phyloP scores from a whole-genome alignment of 495 filamentous ascomycete species.

The Hypomontagnella monticulosa region DNA sequence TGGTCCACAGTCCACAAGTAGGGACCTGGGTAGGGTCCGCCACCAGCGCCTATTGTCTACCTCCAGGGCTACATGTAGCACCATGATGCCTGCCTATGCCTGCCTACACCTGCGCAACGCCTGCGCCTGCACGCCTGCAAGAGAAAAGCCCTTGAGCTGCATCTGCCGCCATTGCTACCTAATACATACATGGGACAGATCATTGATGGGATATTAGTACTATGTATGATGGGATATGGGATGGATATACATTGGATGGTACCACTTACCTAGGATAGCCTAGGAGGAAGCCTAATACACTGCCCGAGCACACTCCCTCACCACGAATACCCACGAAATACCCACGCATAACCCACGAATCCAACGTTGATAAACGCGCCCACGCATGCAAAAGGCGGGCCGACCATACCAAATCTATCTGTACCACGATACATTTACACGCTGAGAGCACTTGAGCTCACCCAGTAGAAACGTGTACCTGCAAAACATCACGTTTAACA shows the following conservation, averaged over 20 bases:
- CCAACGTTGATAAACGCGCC: constrained; percentile 39
- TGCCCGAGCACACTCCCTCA: constrained; percentile 10
- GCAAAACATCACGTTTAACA: constrained; percentile 20
- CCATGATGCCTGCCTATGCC: not conserved
- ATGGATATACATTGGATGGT: constrained; percentile 2
- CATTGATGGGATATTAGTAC: too few relatives aligned
- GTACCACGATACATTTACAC: constrained; percentile 11
- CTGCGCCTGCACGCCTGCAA: too few relatives aligned
- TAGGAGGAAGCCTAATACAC: constrained; percentile 30
- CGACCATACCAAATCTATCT: constrained; percentile 17
- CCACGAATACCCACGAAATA: too few relatives aligned
- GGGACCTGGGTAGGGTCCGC: constrained; percentile 5
- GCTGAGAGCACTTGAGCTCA: constrained; percentile 2
- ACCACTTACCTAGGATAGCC: constrained; percentile 30
- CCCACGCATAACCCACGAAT: too few relatives aligned
- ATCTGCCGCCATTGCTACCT: constrained; percentile 32
- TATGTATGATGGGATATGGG: too few relatives aligned
- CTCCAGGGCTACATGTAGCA: not conserved
- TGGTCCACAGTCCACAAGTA: too few relatives aligned
- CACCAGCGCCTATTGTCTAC: constrained; percentile 21
- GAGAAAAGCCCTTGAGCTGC: constrained; percentile 9
- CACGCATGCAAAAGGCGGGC: constrained; percentile 31
- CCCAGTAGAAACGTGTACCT: constrained; percentile 13
- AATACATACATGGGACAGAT: not conserved
- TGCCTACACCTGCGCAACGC: constrained; percentile 2